Evolutionary conservation across 2,329 filamentous ascomycete genomes (phyloP).

Genomic region (Fusarium sp.): DNA sequence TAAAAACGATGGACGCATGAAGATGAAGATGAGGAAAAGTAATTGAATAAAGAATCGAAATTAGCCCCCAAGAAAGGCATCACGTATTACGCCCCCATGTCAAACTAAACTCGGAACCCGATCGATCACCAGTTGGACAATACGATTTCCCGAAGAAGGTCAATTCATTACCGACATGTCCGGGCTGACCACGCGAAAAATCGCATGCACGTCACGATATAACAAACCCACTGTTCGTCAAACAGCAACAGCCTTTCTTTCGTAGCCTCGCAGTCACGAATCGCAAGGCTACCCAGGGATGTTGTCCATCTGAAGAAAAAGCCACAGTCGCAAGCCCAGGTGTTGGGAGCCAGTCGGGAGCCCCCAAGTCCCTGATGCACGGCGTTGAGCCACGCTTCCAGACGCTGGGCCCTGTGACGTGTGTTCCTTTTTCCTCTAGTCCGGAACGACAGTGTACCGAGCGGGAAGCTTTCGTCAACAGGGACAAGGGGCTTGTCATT

Average conservation of each 20-base stretch:
- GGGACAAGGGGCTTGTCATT: not conserved
- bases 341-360: conserved; percentile 42
- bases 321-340: conserved; percentile 33
- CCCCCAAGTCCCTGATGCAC: not conserved
- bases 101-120: conserved; percentile 22
- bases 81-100: conserved; percentile 10
- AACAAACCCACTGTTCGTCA: not conserved
- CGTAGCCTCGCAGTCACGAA: conserved; percentile 1
- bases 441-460: conserved; percentile 23
- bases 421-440: not conserved
- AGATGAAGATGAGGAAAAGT: not conserved
- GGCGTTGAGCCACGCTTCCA: conserved; percentile 27
- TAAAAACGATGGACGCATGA: not conserved
- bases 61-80: not conserved
- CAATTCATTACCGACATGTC: not conserved
- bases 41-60: not conserved
- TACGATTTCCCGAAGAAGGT: not conserved
- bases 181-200: not conserved
- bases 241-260: not conserved
- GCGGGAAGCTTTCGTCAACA: conserved; percentile 11
- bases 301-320: conserved; percentile 9
- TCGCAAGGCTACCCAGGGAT: not conserved
- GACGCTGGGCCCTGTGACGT: conserved; percentile 11
- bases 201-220: not conserved
- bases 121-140: conserved; percentile 17